A percentile compares a stretch with the other conserved stretches of the same genome.
Conservation (phyloP, 495 filamentous ascomycete genomes). For the Aspergillus nidulans region DNA sequence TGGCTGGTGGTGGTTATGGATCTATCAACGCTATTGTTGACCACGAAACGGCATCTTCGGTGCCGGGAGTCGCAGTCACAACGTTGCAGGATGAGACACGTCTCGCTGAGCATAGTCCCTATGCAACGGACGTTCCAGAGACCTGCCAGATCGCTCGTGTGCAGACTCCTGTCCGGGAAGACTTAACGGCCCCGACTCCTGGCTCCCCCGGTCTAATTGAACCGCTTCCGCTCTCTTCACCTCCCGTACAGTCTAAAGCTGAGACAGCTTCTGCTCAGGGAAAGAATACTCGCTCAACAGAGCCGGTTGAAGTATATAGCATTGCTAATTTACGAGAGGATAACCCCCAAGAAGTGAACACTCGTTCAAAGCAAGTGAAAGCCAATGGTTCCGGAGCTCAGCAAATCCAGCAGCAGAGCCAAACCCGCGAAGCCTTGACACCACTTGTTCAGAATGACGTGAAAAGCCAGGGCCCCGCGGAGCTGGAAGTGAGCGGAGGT, state of each 20-base stretch:
- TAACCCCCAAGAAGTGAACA: not conserved
- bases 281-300: conserved; percentile 4
- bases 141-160: conserved; percentile 22
- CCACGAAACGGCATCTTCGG: conserved; percentile 29
- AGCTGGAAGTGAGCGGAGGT: conserved; percentile 3
- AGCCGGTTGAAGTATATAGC: conserved; percentile 16
- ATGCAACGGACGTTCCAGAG: conserved; percentile 13
- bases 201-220: conserved; percentile 18
- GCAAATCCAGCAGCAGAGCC: not conserved
- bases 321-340: conserved; percentile 4
- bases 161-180: conserved; percentile 19
- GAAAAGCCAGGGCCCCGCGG: not conserved
- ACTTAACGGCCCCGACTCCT: conserved; percentile 13
- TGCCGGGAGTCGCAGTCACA: not conserved
- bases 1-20: conserved; percentile 71
- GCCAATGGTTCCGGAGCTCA: conserved; percentile 3
- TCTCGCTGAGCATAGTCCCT: not conserved
- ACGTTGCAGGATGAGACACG: not conserved
- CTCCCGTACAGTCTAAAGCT: conserved; percentile 12
- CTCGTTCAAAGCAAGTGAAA: not conserved
- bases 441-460: conserved; percentile 18
- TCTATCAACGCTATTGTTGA: conserved; percentile 83
- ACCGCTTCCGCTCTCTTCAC: conserved; percentile 16
- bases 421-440: conserved; percentile 23
- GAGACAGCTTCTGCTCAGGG: not conserved